Evolutionary conservation across 2,329 filamentous ascomycete genomes (phyloP).

Genomic region (Fusarium coicis): DNA sequence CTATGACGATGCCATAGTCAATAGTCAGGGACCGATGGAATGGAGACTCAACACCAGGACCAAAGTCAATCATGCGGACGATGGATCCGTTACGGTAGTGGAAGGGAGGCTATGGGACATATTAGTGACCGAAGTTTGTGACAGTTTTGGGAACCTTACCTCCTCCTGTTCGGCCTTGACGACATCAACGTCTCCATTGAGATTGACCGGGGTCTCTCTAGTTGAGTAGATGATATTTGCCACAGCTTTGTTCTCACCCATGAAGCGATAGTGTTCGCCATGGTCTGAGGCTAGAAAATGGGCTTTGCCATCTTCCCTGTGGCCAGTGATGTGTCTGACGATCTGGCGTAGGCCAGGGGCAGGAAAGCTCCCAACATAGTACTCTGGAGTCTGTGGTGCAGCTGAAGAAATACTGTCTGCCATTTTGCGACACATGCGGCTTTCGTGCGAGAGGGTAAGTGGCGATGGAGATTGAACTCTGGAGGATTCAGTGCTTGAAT

Average conservation of each 20-base stretch:
- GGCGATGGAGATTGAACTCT: too few species aligned
- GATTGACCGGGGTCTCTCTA: not conserved
- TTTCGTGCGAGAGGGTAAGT: rapidly evolving
- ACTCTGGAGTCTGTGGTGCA: not conserved
- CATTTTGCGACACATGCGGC: rapidly evolving
- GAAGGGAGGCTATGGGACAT: not conserved
- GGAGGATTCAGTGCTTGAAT: not conserved
- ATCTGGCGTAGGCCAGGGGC: not conserved
- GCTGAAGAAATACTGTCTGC: not conserved
- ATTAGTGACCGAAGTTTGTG: not conserved
- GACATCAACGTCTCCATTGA: not conserved
- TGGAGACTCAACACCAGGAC: rapidly evolving
- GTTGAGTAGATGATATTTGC: not conserved
- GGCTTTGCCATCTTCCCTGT: not conserved
- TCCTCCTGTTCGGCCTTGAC: not conserved
- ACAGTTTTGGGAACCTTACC: rapidly evolving
- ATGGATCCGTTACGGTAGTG: not conserved
- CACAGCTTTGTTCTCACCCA: not conserved
- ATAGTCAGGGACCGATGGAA: not conserved
- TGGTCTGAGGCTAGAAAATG: not conserved
- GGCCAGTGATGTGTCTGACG: not conserved
- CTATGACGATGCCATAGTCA: not conserved
- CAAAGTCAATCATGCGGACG: not conserved
- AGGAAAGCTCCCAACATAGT: not conserved
- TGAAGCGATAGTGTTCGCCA: not conserved